Evolutionary conservation across 83 land plant genomes (phyloP).

Genomic region (Thuja plicata): DNA sequence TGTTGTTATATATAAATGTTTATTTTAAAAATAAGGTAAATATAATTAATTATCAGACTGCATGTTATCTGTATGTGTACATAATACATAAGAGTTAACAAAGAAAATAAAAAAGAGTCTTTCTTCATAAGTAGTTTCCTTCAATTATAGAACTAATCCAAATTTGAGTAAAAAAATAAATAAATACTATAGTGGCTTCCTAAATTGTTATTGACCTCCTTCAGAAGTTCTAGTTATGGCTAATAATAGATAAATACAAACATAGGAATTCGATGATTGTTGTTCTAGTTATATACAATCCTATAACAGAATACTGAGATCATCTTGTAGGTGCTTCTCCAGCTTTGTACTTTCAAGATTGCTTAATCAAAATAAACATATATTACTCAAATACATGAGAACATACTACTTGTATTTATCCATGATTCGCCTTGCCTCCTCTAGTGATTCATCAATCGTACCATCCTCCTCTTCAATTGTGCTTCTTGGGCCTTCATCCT

Average conservation of each 20-base stretch:
- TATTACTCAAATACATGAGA: background rate
- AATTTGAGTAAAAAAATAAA: background rate
- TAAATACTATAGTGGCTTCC: background rate
- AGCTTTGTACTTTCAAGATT: background rate
- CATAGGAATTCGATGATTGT: background rate
- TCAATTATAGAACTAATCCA: background rate
- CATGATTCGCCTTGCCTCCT: conserved; percentile 71
- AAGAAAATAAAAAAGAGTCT: background rate
- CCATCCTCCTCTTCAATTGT: conserved; percentile 17
- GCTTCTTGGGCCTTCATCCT: conserved; percentile 47
- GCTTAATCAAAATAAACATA: background rate
- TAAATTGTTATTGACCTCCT: background rate
- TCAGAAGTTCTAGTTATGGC: background rate
- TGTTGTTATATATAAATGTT: background rate
- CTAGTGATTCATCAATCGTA: conserved; percentile 45
- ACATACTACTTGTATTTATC: conserved; percentile 58
- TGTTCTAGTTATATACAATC: background rate
- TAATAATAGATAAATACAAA: background rate
- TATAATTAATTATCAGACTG: background rate
- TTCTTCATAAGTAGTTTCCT: background rate
- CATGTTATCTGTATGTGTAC: background rate
- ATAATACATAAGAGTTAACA: background rate
- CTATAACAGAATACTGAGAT: background rate
- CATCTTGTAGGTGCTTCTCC: background rate
- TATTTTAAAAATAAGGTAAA: no score